Evolutionary conservation across 371 early-diverging fungal genomes (phyloP).

Genomic region (Lichtheimia corymbifera): DNA sequence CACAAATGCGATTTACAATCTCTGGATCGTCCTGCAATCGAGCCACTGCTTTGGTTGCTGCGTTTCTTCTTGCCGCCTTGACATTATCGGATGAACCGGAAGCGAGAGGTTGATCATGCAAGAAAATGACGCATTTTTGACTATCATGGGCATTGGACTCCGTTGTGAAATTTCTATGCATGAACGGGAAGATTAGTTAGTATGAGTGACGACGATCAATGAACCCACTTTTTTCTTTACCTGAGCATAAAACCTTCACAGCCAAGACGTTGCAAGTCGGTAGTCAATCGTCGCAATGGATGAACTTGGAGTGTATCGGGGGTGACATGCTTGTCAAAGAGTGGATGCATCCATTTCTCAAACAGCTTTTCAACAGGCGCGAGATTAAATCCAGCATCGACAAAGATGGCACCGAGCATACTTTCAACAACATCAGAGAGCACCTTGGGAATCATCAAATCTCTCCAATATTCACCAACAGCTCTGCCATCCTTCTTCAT

Average conservation of each 20-base stretch:
- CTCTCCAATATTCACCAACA: conserved; percentile 70
- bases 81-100: conserved; percentile 47
- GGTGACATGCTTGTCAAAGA: conserved; percentile 55
- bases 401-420: conserved; percentile 85
- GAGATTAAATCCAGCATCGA: conserved; percentile 78
- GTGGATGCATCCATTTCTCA: conserved; percentile 51
- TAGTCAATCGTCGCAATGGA: conserved; percentile 48
- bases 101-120: conserved; percentile 47
- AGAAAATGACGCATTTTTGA: conserved; percentile 52
- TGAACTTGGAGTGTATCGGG: conserved; percentile 56
- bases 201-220: not conserved
- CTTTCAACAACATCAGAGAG: conserved; percentile 89
- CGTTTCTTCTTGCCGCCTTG: conserved; percentile 52
- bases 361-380: conserved; percentile 53
- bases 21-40: conserved; percentile 42
- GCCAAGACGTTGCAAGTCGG: conserved; percentile 44
- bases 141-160: conserved; percentile 26
- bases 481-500: conserved; percentile 39
- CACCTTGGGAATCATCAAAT: conserved; percentile 81
- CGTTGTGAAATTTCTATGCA: conserved; percentile 43
- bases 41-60: conserved; percentile 40
- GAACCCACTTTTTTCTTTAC: conserved; percentile 21
- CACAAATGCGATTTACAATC: conserved; percentile 32
- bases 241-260: conserved; percentile 51
- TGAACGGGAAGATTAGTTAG: not conserved